These are phyloP conservation scores for Neonectria magnoliae DNA, from an alignment of 2,329 filamentous ascomycete species.

Conservation along the genomic window DNA sequence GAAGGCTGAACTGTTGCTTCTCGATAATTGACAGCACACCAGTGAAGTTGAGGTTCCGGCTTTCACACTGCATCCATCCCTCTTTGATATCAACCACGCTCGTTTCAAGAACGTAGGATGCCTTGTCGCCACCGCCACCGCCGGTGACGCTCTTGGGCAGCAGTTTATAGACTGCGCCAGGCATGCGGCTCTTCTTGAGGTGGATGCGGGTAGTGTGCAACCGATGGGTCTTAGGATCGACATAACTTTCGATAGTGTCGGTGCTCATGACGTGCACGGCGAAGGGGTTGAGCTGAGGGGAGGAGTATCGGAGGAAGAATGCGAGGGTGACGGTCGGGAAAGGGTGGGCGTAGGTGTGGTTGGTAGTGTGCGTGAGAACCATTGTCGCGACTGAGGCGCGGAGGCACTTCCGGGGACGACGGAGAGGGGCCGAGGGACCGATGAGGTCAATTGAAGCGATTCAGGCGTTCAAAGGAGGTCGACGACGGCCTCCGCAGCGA, in stretches of 20 bases:
- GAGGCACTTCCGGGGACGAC: slow-evolving; percentile 26
- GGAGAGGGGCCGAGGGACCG: slow-evolving; percentile 18
- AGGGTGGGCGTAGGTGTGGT: slow-evolving; percentile 80
- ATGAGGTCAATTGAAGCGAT: slow-evolving; percentile 28
- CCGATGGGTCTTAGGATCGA: slow-evolving; percentile 78
- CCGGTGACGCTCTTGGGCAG: slow-evolving; percentile 76
- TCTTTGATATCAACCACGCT: slow-evolving; percentile 82
- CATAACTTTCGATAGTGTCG: slow-evolving; percentile 79
- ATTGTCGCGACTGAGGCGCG: slow-evolving; percentile 52
- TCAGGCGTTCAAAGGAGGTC: not conserved
- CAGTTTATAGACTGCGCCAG: slow-evolving; percentile 77
- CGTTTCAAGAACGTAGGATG: slow-evolving; percentile 83
- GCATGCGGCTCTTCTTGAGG: slow-evolving; percentile 82
- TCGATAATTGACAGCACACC: slow-evolving; percentile 83
- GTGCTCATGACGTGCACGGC: slow-evolving; percentile 83
- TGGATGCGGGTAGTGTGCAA: slow-evolving; percentile 83
- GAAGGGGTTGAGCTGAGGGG: slow-evolving; percentile 77
- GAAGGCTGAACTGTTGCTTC: slow-evolving; percentile 72
- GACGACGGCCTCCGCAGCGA: not conserved
- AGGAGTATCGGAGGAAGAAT: slow-evolving; percentile 88
- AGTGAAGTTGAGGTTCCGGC: slow-evolving; percentile 83
- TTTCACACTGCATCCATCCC: slow-evolving; percentile 86
- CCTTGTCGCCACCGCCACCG: slow-evolving; percentile 71
- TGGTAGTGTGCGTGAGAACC: slow-evolving; percentile 72
- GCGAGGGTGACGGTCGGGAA: slow-evolving; percentile 88